Percentiles rank a stretch among this genome's conserved stretches.
Conservation (phyloP, 441 rosid genomes). For the Syzygium malaccense region DNA sequence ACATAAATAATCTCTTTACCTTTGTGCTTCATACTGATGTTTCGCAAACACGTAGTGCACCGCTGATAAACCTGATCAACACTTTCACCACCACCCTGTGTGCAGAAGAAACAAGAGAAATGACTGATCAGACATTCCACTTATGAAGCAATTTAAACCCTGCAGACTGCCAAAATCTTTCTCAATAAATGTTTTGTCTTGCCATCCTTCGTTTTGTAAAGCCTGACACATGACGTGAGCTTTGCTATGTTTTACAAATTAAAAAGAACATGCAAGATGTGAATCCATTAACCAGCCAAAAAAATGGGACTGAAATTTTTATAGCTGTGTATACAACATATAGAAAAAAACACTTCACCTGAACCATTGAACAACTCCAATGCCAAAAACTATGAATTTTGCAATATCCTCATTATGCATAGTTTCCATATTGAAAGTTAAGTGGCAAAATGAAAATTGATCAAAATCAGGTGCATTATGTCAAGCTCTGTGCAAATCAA, state of each 20-base stretch:
- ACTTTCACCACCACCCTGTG: slow-evolving; percentile 44
- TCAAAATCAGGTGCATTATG: not conserved
- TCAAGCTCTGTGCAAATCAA: not conserved
- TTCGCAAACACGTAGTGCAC: not conserved
- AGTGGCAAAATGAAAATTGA: not conserved
- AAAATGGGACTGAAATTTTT: not conserved
- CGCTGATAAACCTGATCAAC: not conserved
- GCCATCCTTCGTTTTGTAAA: not conserved
- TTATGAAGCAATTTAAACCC: not conserved
- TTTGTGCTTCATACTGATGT: not conserved
- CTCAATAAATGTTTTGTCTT: not conserved
- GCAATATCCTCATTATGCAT: not conserved
- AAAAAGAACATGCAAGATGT: not conserved
- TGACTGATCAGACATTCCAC: not conserved
- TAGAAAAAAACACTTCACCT: not conserved
- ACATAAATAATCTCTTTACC: not conserved
- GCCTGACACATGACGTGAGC: not conserved
- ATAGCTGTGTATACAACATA: not conserved
- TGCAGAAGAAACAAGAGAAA: not conserved
- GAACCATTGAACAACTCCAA: not conserved
- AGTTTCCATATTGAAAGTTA: not conserved
- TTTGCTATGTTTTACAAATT: not conserved
- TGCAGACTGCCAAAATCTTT: not conserved
- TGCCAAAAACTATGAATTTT: not conserved
- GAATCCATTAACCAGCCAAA: not conserved